Percentiles rank a stretch among this genome's conserved stretches.
Evolutionary conservation across 2,329 filamentous ascomycete species (phyloP).

Genomic region (Delphinella strobiligena): DNA sequence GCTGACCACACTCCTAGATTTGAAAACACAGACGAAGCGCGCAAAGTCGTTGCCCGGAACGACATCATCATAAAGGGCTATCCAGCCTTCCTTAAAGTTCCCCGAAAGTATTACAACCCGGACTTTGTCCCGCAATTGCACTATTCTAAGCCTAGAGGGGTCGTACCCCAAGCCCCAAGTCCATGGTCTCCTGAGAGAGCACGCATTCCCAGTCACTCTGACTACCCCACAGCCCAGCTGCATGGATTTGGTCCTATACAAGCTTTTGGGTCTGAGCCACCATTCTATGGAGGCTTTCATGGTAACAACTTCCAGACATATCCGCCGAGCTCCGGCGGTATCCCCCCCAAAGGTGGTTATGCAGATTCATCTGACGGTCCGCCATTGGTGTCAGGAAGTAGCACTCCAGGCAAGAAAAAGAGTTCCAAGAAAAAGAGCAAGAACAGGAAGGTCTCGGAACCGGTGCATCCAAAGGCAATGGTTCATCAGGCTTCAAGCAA

Average conservation of each 20-base stretch:
- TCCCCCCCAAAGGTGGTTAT: too few species aligned
- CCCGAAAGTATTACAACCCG: background rate
- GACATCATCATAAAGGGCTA: background rate
- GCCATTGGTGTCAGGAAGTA: background rate
- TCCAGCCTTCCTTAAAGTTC: background rate
- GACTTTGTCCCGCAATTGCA: too few species aligned
- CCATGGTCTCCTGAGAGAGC: too few species aligned
- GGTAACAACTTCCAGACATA: too few species aligned
- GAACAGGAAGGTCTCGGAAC: constrained; percentile 5
- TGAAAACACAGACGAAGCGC: background rate
- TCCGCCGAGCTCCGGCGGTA: too few species aligned
- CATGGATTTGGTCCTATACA: too few species aligned
- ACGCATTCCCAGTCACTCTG: too few species aligned
- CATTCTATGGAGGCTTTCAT: too few species aligned
- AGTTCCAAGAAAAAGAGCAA: constrained; percentile 1
- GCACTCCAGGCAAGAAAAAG: constrained; percentile 1
- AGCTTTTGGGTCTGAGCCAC: too few species aligned
- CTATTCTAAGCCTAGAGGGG: too few species aligned
- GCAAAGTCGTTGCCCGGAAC: background rate
- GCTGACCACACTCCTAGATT: background rate
- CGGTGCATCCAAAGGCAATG: background rate
- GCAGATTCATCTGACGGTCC: background rate
- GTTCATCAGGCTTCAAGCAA: background rate
- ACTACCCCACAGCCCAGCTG: too few species aligned
- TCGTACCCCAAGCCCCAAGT: too few species aligned